Base-by-base conservation (phyloP, 768 basidiomycete genomes). In the Leccinum boreale region DNA sequence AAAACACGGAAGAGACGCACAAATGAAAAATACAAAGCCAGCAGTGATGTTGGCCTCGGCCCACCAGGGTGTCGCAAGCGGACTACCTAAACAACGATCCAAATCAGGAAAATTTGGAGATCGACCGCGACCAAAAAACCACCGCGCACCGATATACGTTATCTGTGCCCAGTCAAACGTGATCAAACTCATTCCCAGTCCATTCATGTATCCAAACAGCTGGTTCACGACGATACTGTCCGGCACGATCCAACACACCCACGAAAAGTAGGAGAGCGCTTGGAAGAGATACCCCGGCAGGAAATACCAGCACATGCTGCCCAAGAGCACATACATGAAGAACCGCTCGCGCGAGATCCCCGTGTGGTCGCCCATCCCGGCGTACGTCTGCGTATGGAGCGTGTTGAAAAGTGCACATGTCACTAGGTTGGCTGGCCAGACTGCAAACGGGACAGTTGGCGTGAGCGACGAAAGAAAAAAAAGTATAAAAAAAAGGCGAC, bases 91-190 rank as follows among this genome's bases (percentile, higher is more conserved):
- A n/a, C 14, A 14, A 0, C 9, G n/a, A n/a, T 10, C 39, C 39
- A 0, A 33, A 39, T 39, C 39, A 39, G 36, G 3, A 39, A 17
- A 35, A 36, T 8, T 1, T 12, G 17, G 8, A 17, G 17, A 39
- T 39, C 39, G 17, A n/a, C 17, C 44, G 7, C 17, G 10, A 56
- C 9, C 9, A 12, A 35, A 12, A 35, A 21, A 57, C 0, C 24
- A 6, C 3, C 33, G 19, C 51, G 52, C 53, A 51, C 71, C 67
- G 10, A 73, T 67, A 58, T 67, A 77, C 12, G 72, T 58, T 58
- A 87, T 83, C 69, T 89, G 86, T 3, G 85, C 77, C 92, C 91
- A 93, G 62, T 92, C 91, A 68, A 93, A 90, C 29, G 89, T 89
- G 64, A 91, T 69, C 60, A 90, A 66, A 60, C 86, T 85, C 86